phyloP scores from a whole-genome alignment of 2,329 filamentous ascomycete genomes.

The Akanthomyces muscarius region DNA sequence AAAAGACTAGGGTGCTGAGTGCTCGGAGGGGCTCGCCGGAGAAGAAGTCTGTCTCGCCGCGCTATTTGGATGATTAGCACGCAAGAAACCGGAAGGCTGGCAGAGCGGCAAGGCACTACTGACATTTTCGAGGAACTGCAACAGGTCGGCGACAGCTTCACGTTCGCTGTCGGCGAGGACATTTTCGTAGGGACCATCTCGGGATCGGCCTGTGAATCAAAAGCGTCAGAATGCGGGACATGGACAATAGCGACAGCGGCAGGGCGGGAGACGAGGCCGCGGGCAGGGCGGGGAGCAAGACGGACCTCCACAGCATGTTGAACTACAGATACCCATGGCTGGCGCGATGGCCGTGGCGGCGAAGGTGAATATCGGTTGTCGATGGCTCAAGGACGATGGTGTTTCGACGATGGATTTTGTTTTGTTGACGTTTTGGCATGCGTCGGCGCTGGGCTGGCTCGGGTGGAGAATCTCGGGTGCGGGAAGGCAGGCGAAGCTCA shows the following conservation, averaged over 20 bases:
- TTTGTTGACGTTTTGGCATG: slow-evolving; percentile 16
- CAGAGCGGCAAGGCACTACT: slow-evolving; percentile 28
- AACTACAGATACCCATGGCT: slow-evolving; percentile 60
- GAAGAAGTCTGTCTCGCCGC: slow-evolving; percentile 97
- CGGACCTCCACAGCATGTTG: slow-evolving; percentile 53
- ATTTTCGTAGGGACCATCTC: slow-evolving; percentile 78
- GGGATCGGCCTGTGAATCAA: slow-evolving; percentile 58
- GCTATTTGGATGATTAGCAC: slow-evolving; percentile 49
- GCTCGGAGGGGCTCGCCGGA: slow-evolving; percentile 90
- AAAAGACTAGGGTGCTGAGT: slow-evolving; percentile 93
- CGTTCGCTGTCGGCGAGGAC: slow-evolving; percentile 93
- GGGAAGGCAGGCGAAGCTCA: slow-evolving; percentile 15
- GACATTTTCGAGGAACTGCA: slow-evolving; percentile 96
- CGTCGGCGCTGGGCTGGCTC: slow-evolving; percentile 4
- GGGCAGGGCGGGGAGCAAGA: background rate
- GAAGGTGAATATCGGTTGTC: slow-evolving; percentile 1
- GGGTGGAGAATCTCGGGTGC: slow-evolving; percentile 13
- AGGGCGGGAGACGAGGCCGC: background rate
- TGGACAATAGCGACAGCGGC: background rate
- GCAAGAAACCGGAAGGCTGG: background rate
- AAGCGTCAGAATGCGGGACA: slow-evolving; percentile 13
- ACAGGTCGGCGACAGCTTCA: slow-evolving; percentile 90
- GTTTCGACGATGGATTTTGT: slow-evolving; percentile 4
- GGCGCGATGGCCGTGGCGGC: slow-evolving; percentile 20
- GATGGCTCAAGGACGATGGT: slow-evolving; percentile 10